A percentile compares a stretch with the other conserved stretches of the same genome.
Conservation (phyloP, 257 asterid genomes). For the Nicotiana attenuata region DNA sequence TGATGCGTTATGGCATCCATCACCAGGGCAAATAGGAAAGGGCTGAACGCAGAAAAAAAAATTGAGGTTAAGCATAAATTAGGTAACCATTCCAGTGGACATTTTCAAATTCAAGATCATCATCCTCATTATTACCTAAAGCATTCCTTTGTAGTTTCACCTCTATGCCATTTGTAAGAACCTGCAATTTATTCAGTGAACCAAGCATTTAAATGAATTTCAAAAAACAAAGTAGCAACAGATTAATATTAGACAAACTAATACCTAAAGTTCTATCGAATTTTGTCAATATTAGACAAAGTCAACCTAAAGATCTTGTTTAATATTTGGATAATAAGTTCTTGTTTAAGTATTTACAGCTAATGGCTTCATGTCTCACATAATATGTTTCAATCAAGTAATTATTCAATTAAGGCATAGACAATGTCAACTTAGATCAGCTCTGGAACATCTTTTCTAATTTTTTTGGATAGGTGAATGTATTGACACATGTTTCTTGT, state of each 20-base stretch:
- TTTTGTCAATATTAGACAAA: too few relatives aligned
- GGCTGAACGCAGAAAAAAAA: too few relatives aligned
- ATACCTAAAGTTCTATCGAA: too few relatives aligned
- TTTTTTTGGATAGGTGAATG: neutral
- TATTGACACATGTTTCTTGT: neutral
- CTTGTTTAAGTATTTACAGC: too few relatives aligned
- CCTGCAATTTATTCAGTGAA: slow-evolving; percentile 32
- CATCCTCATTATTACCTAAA: slow-evolving; percentile 83
- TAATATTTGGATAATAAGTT: too few relatives aligned
- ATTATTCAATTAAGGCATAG: too few relatives aligned
- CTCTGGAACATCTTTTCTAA: neutral
- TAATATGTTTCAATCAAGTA: too few relatives aligned
- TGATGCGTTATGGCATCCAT: too few relatives aligned
- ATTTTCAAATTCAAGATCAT: slow-evolving; percentile 62
- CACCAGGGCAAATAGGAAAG: too few relatives aligned
- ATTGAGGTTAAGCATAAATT: neutral
- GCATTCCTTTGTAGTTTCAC: slow-evolving; percentile 94
- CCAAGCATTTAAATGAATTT: neutral
- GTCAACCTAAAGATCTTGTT: too few relatives aligned
- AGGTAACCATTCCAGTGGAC: slow-evolving; percentile 49
- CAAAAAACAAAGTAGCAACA: neutral
- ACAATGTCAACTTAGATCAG: neutral
- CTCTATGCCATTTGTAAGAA: slow-evolving; percentile 88
- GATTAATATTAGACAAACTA: neutral
- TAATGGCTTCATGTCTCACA: too few relatives aligned